Conservation (phyloP, 345 rosid species). For the Dimocarpus longan region DNA sequence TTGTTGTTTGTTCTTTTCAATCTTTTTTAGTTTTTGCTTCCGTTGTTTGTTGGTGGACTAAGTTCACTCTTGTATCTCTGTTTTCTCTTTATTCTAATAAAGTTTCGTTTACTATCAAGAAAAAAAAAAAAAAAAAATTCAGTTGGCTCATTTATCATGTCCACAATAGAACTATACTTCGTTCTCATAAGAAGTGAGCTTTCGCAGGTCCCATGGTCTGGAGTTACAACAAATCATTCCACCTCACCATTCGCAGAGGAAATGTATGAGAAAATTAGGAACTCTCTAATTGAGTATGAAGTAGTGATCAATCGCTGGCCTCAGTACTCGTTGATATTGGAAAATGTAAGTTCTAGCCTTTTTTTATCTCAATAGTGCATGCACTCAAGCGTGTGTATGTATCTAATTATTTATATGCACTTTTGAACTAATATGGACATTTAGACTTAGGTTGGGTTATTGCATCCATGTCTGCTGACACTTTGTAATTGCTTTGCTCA, state of each 20-base stretch:
- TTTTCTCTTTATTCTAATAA: no score
- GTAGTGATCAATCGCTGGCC: slow-evolving; percentile 96
- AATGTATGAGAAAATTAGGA: slow-evolving; percentile 81
- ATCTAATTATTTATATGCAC: background rate
- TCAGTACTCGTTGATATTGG: slow-evolving; percentile 78
- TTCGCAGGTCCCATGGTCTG: slow-evolving; percentile 82
- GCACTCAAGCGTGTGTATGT: background rate
- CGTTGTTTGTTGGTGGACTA: no score
- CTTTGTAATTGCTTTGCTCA: slow-evolving; percentile 6
- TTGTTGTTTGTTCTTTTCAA: no score
- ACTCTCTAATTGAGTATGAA: slow-evolving; percentile 74
- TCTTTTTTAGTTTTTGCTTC: no score
- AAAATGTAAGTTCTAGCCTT: slow-evolving; percentile 59
- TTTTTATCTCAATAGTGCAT: background rate
- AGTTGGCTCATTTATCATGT: slow-evolving; percentile 11
- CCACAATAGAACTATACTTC: slow-evolving; percentile 4
- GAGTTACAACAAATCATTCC: slow-evolving; percentile 79
- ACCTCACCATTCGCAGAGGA: slow-evolving; percentile 96
- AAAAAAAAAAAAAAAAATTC: no score
- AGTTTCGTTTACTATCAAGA: no score
- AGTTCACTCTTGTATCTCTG: no score
- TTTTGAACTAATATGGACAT: background rate
- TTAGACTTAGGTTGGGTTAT: background rate
- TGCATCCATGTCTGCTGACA: background rate
- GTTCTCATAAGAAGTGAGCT: slow-evolving; percentile 15